phyloP scores from a whole-genome alignment of 768 basidiomycete species.

The Leccinum incarnatum region DNA sequence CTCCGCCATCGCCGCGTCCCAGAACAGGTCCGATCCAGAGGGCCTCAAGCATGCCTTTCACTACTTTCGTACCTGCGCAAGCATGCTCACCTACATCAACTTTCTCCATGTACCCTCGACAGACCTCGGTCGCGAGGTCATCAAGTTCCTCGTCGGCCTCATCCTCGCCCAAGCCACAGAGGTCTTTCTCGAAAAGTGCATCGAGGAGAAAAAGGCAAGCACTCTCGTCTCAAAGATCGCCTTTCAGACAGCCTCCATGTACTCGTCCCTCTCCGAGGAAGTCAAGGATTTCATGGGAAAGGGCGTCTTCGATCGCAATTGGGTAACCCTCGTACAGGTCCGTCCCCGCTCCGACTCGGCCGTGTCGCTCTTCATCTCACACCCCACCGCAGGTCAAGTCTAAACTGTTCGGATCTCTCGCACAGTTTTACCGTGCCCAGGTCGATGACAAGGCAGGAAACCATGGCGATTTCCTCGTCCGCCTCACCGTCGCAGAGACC shows the following conservation, averaged over 20 bases:
- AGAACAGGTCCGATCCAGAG: too few species aligned
- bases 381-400: too few species aligned
- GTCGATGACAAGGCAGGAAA: too few species aligned
- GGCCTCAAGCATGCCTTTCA: too few species aligned
- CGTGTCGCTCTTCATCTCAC: slow-evolving; percentile 1
- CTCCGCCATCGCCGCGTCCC: too few species aligned
- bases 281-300: slow-evolving; percentile 97
- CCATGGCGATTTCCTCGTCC: too few species aligned
- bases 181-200: slow-evolving; percentile 92
- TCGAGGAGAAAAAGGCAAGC: slow-evolving; percentile 85
- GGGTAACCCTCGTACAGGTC: slow-evolving; percentile 86
- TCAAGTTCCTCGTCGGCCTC: slow-evolving; percentile 87
- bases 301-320: slow-evolving; percentile 92
- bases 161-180: slow-evolving; percentile 94
- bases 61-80: too few species aligned
- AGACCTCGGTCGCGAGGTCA: slow-evolving; percentile 89
- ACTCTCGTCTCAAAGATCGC: slow-evolving; percentile 82
- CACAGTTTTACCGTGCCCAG: too few species aligned
- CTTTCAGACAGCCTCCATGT: slow-evolving; percentile 78
- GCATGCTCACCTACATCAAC: slow-evolving; percentile 42
- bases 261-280: slow-evolving; percentile 80
- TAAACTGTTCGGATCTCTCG: too few species aligned
- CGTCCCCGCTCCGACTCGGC: slow-evolving; percentile 11
- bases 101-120: slow-evolving; percentile 97
- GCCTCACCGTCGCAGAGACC: too few species aligned